A percentile compares a stretch with the other conserved stretches of the same genome.
Conservation (phyloP, 1,284 basidiomycete genomes). For the Cutaneotrichosporon cyanovorans region DNA sequence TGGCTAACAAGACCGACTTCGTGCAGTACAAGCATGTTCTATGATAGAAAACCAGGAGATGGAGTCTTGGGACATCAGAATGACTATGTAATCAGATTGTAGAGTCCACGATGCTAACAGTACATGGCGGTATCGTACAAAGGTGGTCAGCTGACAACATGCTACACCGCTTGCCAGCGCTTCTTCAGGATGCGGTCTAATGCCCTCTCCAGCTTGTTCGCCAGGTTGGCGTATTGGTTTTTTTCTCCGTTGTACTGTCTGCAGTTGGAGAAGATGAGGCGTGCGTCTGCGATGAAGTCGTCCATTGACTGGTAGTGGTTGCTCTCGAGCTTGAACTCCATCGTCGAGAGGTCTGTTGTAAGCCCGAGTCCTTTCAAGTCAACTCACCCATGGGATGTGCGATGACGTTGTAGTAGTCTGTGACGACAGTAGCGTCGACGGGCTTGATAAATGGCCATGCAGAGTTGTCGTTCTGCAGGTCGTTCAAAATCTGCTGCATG, state of each 20-base stretch:
- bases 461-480: constrained; percentile 69
- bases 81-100: no score
- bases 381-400: constrained; percentile 84
- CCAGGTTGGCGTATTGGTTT: constrained; percentile 78
- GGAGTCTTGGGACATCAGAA: no score
- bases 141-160: no score
- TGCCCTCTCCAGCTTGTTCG: constrained; percentile 65
- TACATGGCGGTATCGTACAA: no score
- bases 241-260: constrained; percentile 78
- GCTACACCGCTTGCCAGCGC: not conserved
- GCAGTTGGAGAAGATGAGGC: constrained; percentile 87
- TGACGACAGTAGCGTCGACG: constrained; percentile 74
- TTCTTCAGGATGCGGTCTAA: constrained; percentile 47
- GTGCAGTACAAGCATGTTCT: constrained; percentile 11
- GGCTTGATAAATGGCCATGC: constrained; percentile 63
- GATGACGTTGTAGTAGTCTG: constrained; percentile 87
- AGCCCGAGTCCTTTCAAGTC: not conserved
- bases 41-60: no score
- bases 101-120: no score
- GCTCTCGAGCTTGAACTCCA: constrained; percentile 85
- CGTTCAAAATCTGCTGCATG: constrained; percentile 78
- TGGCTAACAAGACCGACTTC: constrained; percentile 14
- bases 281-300: constrained; percentile 70
- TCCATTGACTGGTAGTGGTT: constrained; percentile 67
- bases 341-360: constrained; percentile 73